A percentile compares a stretch with the other conserved stretches of the same genome.
phyloP scores from a whole-genome alignment of 208 protist genomes.

The Acanthamoeba rhysodes region DNA sequence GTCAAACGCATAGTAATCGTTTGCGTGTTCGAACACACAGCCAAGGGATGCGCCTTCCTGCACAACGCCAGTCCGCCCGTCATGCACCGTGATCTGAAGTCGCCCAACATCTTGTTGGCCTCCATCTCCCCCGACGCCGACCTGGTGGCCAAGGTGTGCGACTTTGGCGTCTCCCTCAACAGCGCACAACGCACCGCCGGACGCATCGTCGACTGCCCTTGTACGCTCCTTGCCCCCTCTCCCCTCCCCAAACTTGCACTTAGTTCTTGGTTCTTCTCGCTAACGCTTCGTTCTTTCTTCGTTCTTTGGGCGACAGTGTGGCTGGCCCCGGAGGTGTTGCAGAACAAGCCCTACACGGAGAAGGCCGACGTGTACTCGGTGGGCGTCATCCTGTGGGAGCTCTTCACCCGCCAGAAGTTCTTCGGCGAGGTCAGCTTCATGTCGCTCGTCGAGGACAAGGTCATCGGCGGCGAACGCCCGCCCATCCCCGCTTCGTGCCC shows the following conservation, averaged over 20 bases:
- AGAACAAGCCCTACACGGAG: conserved; percentile 20
- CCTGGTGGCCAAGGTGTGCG: conserved; percentile 69
- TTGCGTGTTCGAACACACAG: not conserved
- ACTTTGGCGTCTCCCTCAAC: conserved; percentile 68
- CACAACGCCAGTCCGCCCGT: conserved; percentile 57
- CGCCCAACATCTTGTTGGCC: conserved; percentile 56
- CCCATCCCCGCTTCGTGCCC: conserved; percentile 31
- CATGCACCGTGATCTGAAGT: conserved; percentile 68
- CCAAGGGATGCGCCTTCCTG: conserved; percentile 73
- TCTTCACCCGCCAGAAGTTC: not conserved
- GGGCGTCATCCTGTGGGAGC: too few species aligned
- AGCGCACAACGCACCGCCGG: not conserved
- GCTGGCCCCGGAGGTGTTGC: conserved; percentile 65
- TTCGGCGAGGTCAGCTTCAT: conserved; percentile 54
- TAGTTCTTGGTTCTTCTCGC: not conserved
- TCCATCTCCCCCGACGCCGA: not conserved
- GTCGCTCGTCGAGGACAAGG: conserved; percentile 40
- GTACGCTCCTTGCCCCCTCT: not conserved
- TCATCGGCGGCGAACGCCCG: conserved; percentile 21
- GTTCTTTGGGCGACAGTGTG: not conserved
- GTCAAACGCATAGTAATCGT: not conserved
- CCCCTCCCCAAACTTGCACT: not conserved
- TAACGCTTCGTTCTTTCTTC: not conserved
- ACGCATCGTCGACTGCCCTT: conserved; percentile 30
- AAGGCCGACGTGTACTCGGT: conserved; percentile 71